A percentile compares a stretch with the other conserved stretches of the same genome.
These are phyloP conservation scores for Epichloe glyceriae DNA, from an alignment of 2,329 filamentous ascomycete species.

Conservation along the genomic window DNA sequence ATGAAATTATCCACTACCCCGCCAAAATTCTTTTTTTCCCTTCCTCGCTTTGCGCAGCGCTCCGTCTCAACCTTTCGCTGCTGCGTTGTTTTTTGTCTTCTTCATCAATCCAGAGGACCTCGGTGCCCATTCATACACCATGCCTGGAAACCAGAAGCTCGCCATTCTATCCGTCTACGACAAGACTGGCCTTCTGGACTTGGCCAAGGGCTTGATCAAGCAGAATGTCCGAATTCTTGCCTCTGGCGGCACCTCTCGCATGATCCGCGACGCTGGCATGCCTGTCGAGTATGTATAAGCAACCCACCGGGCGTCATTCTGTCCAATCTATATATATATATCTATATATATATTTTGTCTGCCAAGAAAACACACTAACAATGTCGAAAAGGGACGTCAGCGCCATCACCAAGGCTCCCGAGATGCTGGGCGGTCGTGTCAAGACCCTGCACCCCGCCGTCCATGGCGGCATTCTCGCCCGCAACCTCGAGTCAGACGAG, in stretches of 20 bases:
- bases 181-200: conserved; percentile 89
- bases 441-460: conserved; percentile 97
- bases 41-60: too few relatives aligned
- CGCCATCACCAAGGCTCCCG: conserved; percentile 89
- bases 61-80: not conserved
- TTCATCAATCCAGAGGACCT: not conserved
- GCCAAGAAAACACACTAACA: too few relatives aligned
- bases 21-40: not conserved
- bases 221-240: conserved; percentile 86
- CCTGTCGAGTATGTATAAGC: conserved; percentile 63
- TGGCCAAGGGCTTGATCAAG: conserved; percentile 80
- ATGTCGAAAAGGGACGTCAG: conserved; percentile 59
- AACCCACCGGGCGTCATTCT: not conserved
- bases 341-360: too few relatives aligned
- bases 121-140: conserved; percentile 15
- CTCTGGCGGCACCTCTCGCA: conserved; percentile 86
- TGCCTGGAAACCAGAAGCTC: conserved; percentile 39
- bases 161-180: conserved; percentile 97
- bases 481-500: conserved; percentile 88
- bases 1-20: not conserved
- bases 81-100: not conserved
- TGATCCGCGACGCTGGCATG: conserved; percentile 94
- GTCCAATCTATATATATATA: too few relatives aligned
- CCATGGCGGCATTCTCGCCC: conserved; percentile 80
- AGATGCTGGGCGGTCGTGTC: conserved; percentile 76